Evolutionary conservation across 169 alveolate genomes (phyloP).

Genomic region (Plasmodium gallinaceum): DNA sequence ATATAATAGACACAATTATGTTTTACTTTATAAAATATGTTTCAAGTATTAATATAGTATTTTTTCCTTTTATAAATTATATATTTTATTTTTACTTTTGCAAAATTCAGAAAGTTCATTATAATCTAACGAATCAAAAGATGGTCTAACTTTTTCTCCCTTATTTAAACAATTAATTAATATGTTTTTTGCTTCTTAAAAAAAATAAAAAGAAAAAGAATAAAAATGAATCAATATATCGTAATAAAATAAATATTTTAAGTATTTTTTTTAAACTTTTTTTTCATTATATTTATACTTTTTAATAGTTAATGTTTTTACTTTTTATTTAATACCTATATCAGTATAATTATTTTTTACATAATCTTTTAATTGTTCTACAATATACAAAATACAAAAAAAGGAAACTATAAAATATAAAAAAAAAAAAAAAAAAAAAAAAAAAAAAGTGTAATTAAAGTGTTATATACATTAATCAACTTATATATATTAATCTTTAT

Average conservation of each 20-base stretch:
- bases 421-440: slow-evolving; percentile 3
- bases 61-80: neutral
- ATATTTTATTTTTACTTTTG: slow-evolving; percentile 30
- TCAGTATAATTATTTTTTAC: slow-evolving; percentile 37
- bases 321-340: slow-evolving; percentile 33
- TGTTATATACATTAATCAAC: neutral
- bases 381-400: slow-evolving; percentile 52
- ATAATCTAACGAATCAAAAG: slow-evolving; percentile 46
- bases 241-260: neutral
- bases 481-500: neutral
- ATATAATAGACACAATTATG: neutral
- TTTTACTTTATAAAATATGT: neutral
- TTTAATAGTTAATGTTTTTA: neutral
- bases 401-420: slow-evolving; percentile 47
- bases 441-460: slow-evolving; percentile 10
- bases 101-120: slow-evolving; percentile 53
- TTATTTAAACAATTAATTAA: slow-evolving; percentile 47
- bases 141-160: slow-evolving; percentile 43
- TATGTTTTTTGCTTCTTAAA: slow-evolving; percentile 54
- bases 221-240: neutral
- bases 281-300: neutral
- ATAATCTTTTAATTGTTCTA: slow-evolving; percentile 63
- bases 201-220: neutral
- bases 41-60: neutral
- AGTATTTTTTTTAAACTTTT: neutral